A percentile compares a stretch with the other conserved stretches of the same genome.
Conservation (phyloP, 129 eudicot species). For the carrot (Daucus carota) region DNA sequence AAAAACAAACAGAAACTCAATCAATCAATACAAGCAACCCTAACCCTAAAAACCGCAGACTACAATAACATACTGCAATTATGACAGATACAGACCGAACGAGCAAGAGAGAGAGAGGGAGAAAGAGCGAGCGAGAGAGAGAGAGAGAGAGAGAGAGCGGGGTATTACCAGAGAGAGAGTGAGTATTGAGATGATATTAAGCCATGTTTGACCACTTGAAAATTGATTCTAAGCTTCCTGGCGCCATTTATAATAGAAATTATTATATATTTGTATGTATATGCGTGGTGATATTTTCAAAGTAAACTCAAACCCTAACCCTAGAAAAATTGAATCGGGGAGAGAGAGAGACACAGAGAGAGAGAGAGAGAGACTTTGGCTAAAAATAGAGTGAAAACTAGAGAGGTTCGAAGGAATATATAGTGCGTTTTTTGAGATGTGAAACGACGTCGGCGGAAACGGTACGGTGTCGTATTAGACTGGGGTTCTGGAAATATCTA, state of each 20-base stretch:
- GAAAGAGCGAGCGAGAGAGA: neutral
- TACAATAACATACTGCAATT: neutral
- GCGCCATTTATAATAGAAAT: no score
- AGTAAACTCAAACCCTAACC: constrained; percentile 42
- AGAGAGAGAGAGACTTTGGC: neutral
- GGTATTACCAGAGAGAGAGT: neutral
- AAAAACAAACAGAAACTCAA: neutral
- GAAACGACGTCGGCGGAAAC: no score
- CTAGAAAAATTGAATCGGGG: constrained; percentile 41
- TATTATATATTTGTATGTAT: no score
- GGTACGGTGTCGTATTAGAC: no score
- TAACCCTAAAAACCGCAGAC: neutral
- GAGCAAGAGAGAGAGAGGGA: no score
- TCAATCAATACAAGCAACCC: neutral
- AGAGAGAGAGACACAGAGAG: no score
- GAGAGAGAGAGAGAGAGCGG: neutral
- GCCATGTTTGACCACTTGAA: constrained; percentile 28
- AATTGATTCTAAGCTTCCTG: constrained; percentile 14
- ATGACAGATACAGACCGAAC: neutral
- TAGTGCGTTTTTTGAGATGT: no score
- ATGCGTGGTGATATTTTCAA: neutral
- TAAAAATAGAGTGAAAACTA: neutral
- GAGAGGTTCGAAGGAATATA: no score
- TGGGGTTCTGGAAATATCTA: no score
- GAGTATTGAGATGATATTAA: constrained; percentile 20